Percentiles rank a stretch among this genome's conserved stretches.
These are phyloP conservation scores for Helianthus tuberosus DNA, from an alignment of 129 eudicot species.

Conservation along the genomic window DNA sequence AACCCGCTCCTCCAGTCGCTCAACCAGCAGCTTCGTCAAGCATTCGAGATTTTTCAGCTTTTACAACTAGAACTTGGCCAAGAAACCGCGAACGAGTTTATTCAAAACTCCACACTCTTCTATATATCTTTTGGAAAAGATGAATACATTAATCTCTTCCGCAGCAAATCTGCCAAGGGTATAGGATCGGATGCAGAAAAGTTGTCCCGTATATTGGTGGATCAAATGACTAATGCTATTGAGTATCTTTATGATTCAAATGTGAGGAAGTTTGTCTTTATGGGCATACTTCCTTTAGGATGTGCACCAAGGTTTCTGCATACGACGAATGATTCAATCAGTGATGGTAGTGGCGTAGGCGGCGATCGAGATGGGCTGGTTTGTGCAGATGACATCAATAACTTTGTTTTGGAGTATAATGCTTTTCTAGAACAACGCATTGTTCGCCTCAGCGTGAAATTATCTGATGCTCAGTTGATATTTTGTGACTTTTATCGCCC, in stretches of 20 bases:
- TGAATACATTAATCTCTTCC: conserved; percentile 53
- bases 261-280: conserved; percentile 56
- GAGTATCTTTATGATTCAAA: conserved; percentile 52
- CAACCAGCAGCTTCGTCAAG: conserved; percentile 79
- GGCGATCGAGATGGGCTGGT: conserved; percentile 9
- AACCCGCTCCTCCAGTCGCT: conserved; percentile 58
- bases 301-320: conserved; percentile 58
- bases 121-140: conserved; percentile 83
- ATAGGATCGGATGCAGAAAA: conserved; percentile 2
- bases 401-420: conserved; percentile 52
- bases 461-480: conserved; percentile 48
- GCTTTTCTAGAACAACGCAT: conserved; percentile 47
- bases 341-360: not conserved
- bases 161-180: conserved; percentile 23
- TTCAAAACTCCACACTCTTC: conserved; percentile 62
- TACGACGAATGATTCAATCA: conserved; percentile 6
- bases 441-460: conserved; percentile 45
- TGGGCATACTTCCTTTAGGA: conserved; percentile 74
- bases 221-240: conserved; percentile 57
- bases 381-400: conserved; percentile 57
- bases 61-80: conserved; percentile 64
- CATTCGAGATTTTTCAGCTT: conserved; percentile 57
- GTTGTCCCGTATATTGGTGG: conserved; percentile 41
- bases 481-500: conserved; percentile 65
- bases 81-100: conserved; percentile 40